These are phyloP conservation scores for Sugiyamaella smithiae DNA, from an alignment of 805 yeast species.

Conservation along the genomic window DNA sequence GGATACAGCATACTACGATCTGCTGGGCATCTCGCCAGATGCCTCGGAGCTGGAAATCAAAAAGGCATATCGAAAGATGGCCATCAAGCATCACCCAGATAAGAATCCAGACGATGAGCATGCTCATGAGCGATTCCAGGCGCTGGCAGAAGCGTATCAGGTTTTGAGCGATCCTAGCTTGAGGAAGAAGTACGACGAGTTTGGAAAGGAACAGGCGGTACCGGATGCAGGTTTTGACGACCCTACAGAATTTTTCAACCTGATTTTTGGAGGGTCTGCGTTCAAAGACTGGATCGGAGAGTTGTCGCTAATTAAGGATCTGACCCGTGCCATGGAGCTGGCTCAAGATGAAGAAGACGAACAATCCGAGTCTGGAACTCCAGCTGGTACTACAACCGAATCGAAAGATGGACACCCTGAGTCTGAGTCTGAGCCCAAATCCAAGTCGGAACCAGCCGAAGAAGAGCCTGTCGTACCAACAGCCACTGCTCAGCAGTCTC, in stretches of 20 bases:
- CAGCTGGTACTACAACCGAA: slow-evolving; percentile 14
- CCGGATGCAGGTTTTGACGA: slow-evolving; percentile 75
- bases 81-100: slow-evolving; percentile 90
- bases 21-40: slow-evolving; percentile 60
- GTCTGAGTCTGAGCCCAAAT: not conserved
- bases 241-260: slow-evolving; percentile 78
- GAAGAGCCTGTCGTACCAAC: slow-evolving; percentile 6
- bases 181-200: slow-evolving; percentile 73
- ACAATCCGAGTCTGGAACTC: not conserved
- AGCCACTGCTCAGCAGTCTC: slow-evolving; percentile 1
- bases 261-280: slow-evolving; percentile 90
- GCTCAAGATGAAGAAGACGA: slow-evolving; percentile 45
- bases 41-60: slow-evolving; percentile 84
- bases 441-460: slow-evolving; percentile 1
- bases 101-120: slow-evolving; percentile 92
- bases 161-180: slow-evolving; percentile 71
- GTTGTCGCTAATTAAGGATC: slow-evolving; percentile 69
- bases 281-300: slow-evolving; percentile 88
- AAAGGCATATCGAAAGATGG: slow-evolving; percentile 88
- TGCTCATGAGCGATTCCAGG: slow-evolving; percentile 86
- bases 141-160: slow-evolving; percentile 49
- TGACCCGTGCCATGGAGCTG: slow-evolving; percentile 59
- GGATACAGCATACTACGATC: slow-evolving; percentile 85
- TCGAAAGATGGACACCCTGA: slow-evolving; percentile 17
- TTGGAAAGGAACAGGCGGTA: slow-evolving; percentile 73